Conservation (phyloP, 371 early-diverging fungal species). For the Mucor saturninus region DNA sequence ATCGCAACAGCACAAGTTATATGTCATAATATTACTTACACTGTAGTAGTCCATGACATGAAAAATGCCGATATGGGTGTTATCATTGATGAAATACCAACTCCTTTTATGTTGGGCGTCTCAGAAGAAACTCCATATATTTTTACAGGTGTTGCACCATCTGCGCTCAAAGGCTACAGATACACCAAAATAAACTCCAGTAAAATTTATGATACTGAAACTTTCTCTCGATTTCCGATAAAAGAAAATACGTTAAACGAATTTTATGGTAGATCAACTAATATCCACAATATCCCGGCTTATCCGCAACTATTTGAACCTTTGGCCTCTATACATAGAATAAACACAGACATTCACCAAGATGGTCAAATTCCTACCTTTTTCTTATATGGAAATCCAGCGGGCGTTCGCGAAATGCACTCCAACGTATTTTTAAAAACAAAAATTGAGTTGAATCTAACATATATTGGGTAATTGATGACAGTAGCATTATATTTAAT, state of each 20-base stretch:
- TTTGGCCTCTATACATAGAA: conserved; percentile 21
- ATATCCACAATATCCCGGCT: conserved; percentile 6
- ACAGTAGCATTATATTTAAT: not conserved
- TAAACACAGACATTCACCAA: conserved; percentile 16
- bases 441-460: conserved; percentile 1
- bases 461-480: conserved; percentile 10
- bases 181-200: conserved; percentile 16
- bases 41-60: too few relatives aligned
- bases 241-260: conserved; percentile 17
- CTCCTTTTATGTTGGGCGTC: conserved; percentile 1
- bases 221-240: conserved; percentile 15
- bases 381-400: conserved; percentile 8
- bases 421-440: conserved; percentile 9
- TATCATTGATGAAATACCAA: not conserved
- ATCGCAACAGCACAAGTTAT: too few relatives aligned
- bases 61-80: too few relatives aligned
- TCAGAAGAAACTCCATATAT: conserved; percentile 8
- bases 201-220: conserved; percentile 4
- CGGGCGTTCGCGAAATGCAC: conserved; percentile 3
- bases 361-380: conserved; percentile 27
- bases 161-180: conserved; percentile 20
- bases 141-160: conserved; percentile 23
- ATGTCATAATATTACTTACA: too few relatives aligned
- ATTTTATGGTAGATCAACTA: conserved; percentile 26
- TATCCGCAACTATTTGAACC: conserved; percentile 11